Percentiles rank a stretch among this genome's conserved stretches.
Evolutionary conservation across 257 asterid genomes (phyloP).

Genomic region (Forsythia viridissima): DNA sequence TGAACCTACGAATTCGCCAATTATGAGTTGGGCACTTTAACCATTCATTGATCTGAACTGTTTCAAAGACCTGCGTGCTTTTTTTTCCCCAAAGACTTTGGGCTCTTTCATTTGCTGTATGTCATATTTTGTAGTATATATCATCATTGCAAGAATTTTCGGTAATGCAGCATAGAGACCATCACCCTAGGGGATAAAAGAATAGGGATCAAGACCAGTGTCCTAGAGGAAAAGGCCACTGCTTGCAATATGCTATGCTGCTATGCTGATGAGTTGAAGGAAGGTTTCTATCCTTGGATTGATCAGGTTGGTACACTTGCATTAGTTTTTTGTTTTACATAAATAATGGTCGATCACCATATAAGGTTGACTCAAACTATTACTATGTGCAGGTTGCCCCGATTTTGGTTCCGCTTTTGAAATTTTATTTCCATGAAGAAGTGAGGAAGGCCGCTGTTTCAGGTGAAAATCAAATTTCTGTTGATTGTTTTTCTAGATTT

Average conservation of each 20-base stretch:
- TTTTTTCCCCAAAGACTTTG: no score
- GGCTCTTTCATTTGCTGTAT: neutral
- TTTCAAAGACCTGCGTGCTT: neutral
- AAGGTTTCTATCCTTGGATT: slow-evolving; percentile 98
- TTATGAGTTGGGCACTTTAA: no score
- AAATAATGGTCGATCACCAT: slow-evolving; percentile 13
- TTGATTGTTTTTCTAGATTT: neutral
- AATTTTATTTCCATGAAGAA: slow-evolving; percentile 97
- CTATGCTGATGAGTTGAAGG: slow-evolving; percentile 97
- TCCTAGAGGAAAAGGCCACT: slow-evolving; percentile 96
- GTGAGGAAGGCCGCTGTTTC: slow-evolving; percentile 98
- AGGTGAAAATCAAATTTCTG: slow-evolving; percentile 48
- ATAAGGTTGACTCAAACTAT: slow-evolving; percentile 1
- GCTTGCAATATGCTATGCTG: slow-evolving; percentile 99
- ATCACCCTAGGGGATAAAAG: slow-evolving; percentile 96
- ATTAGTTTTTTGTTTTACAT: slow-evolving; percentile 8
- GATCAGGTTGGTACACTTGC: slow-evolving; percentile 74
- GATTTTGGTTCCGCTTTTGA: slow-evolving; percentile 82
- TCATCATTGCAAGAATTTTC: neutral
- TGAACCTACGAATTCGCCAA: no score
- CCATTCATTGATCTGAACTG: neutral
- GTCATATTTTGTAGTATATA: neutral
- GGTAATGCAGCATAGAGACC: slow-evolving; percentile 85
- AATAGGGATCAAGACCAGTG: slow-evolving; percentile 94
- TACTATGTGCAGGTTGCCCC: slow-evolving; percentile 74